Base-by-base conservation (phyloP, 768 basidiomycete genomes). In the Mycena albidolilacea region DNA sequence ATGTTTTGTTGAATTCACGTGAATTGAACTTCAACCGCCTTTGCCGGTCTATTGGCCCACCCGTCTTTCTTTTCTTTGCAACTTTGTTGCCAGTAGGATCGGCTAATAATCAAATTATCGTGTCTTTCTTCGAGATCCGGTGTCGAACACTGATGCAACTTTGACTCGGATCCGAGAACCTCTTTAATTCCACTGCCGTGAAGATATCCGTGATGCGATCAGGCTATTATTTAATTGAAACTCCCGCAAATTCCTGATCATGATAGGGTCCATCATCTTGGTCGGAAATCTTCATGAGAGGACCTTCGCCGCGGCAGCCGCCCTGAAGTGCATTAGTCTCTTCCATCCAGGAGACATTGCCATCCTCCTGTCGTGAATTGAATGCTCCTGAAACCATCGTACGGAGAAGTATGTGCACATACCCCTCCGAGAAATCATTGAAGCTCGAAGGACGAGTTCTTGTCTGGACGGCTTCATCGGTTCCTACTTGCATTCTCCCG, bases 331-430 rank as follows among this genome's bases (percentile, higher is more conserved):
- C 54, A 4, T 12, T 55, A 19, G 54, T 63, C 21, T 48, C 63
- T 64, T 64, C 63, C 48, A 64, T 64, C 63, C 63, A 64, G 46
- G 48, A 63, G 14, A 52, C 35, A 61, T 44, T 64, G 48, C n/a
- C 50, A 52, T 64, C 63, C 48, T 50, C 63, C 50, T n/a, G 63
- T 64, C 63, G 48, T 46, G 15, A 1, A 57, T 6, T 57, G 8
- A 50, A 37, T 59, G 59, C 59, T 21, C 59, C 39, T 12, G 39
- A 43, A 41, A 43, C 9, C 23, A 17, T 7, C 46, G 15, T 48
- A 48, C 14, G 7, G 54, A 12, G 8, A 35, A 23, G 11, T 55
- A 30, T 35, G 12, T 30, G 9, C 35, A 37, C 3, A 38, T 30
- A 30, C 21, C 55, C 14, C 17, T 57, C n/a, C 8, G 7, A 37